Base-by-base conservation (phyloP, 2,329 filamentous ascomycete species). In the Neodidymelliopsis sp. region DNA sequence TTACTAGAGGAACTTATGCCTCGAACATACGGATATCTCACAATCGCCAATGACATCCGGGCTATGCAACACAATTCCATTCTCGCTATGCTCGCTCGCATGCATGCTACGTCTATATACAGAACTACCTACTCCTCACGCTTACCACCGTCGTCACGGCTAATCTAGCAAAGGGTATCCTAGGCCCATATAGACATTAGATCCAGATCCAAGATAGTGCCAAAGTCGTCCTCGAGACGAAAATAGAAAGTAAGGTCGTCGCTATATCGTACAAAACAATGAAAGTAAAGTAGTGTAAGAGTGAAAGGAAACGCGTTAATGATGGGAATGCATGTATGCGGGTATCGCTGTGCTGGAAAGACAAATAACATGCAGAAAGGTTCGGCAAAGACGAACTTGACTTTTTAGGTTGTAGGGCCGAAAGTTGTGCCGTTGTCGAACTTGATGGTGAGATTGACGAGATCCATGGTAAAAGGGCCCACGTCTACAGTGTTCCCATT, bases 371-470 rank as follows among this genome's bases (percentile, higher is more conserved):
- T 43, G 41, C 36, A 16, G 5, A 42, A 28, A 29, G 25, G 12
- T 27, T 7, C 24, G 12, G 24, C 24, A 7, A 7, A 27, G 12
- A 12, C 24, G 12, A 12, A 12, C 24, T 27, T 27, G n/a, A 36
- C 25, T 25, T 36, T 39, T 50, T 56, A 39, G 10, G 54, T 35
- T 4, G 49, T 46, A 12, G 60, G 57, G 27, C 57, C 44, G 24
- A 73, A 57, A 6, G 58, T 65, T 6, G 70, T 73, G 24, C 70
- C 70, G 33, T 73, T 73, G 18, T 49, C 43, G 43, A 71, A 69
- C 23, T 59, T 48, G 24, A 73, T 66, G 4, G 65, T 63, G 22
- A 71, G 57, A 2, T 62, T 51, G 20, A 64, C 59, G 8, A 73
- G 61, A 34, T 73, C 63, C 33, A 73, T 59, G 22, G 53, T 58